Conservation (phyloP, 1,139 yeast genomes). For the Petasospora fabianii region DNA sequence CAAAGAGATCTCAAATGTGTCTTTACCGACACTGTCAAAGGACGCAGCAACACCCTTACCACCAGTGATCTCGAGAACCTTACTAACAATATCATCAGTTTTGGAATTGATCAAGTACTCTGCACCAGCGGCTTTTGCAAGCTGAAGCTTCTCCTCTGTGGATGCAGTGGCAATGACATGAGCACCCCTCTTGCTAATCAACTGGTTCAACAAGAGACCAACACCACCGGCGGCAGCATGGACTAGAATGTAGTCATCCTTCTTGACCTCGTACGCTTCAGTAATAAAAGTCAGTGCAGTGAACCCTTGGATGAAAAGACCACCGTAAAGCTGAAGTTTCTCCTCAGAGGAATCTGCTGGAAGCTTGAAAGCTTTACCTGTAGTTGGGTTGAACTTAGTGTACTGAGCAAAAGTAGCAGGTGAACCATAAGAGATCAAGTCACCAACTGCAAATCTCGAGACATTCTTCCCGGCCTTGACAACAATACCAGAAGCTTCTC, state of each 20-base stretch:
- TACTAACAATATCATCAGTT: constrained; percentile 51
- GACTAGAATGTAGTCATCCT: constrained; percentile 66
- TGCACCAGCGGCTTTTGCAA: constrained; percentile 72
- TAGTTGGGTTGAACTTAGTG: constrained; percentile 42
- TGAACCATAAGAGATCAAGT: constrained; percentile 58
- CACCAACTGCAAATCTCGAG: constrained; percentile 58
- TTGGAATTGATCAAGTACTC: constrained; percentile 61
- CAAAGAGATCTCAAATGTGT: constrained; percentile 63
- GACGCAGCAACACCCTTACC: constrained; percentile 72
- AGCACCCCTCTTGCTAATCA: constrained; percentile 60
- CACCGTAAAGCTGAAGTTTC: constrained; percentile 52
- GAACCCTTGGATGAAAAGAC: constrained; percentile 63
- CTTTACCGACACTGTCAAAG: constrained; percentile 82
- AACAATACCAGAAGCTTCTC: constrained; percentile 78
- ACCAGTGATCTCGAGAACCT: constrained; percentile 62
- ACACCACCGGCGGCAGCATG: constrained; percentile 98
- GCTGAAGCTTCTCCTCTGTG: constrained; percentile 55
- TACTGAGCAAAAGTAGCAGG: constrained; percentile 67
- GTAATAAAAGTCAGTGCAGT: constrained; percentile 70
- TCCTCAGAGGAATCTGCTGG: constrained; percentile 46
- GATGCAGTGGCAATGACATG: constrained; percentile 84
- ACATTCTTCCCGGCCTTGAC: constrained; percentile 66
- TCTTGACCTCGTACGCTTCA: constrained; percentile 62
- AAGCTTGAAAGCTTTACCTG: constrained; percentile 42
- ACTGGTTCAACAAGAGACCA: constrained; percentile 66